Conservation (phyloP, 2,329 filamentous ascomycete genomes). For the Pseudocercospora pini-densiflorae region DNA sequence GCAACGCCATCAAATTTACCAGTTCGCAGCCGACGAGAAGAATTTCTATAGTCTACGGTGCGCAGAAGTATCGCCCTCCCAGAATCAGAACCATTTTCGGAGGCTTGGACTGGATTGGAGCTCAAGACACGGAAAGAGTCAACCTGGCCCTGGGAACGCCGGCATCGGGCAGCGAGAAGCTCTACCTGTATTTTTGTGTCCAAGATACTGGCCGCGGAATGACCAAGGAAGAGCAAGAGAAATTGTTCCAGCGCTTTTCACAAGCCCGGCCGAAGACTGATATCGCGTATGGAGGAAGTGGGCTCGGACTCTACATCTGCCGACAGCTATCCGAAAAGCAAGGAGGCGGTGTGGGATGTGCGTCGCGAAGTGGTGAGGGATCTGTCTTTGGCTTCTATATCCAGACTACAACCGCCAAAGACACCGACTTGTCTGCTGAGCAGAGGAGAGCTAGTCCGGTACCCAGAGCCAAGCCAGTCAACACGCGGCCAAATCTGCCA, state of each 20-base stretch:
- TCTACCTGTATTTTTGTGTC: constrained; percentile 40
- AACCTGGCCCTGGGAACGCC: background rate
- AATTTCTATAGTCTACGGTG: constrained; percentile 23
- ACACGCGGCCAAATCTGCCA: background rate
- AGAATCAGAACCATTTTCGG: constrained; percentile 17
- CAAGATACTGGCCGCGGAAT: constrained; percentile 48
- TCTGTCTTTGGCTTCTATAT: constrained; percentile 72
- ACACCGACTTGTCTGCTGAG: background rate
- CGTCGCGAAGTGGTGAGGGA: constrained; percentile 61
- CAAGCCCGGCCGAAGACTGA: constrained; percentile 70
- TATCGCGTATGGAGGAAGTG: constrained; percentile 72
- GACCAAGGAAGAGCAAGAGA: constrained; percentile 40
- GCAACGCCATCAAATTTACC: constrained; percentile 20
- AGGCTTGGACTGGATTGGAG: constrained; percentile 14
- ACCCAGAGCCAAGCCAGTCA: background rate
- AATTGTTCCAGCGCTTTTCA: constrained; percentile 70
- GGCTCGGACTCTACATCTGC: constrained; percentile 71
- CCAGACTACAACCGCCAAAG: constrained; percentile 43
- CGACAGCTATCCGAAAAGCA: constrained; percentile 70
- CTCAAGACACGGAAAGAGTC: background rate
- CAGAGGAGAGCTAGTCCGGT: background rate
- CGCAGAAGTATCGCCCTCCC: constrained; percentile 1
- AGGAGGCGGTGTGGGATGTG: constrained; percentile 69
- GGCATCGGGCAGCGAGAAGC: constrained; percentile 33
- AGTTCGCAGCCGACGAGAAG: background rate